Percentiles rank a stretch among this genome's conserved stretches.
phyloP scores from a whole-genome alignment of 2,329 filamentous ascomycete species.

The Laburnicola sp. region DNA sequence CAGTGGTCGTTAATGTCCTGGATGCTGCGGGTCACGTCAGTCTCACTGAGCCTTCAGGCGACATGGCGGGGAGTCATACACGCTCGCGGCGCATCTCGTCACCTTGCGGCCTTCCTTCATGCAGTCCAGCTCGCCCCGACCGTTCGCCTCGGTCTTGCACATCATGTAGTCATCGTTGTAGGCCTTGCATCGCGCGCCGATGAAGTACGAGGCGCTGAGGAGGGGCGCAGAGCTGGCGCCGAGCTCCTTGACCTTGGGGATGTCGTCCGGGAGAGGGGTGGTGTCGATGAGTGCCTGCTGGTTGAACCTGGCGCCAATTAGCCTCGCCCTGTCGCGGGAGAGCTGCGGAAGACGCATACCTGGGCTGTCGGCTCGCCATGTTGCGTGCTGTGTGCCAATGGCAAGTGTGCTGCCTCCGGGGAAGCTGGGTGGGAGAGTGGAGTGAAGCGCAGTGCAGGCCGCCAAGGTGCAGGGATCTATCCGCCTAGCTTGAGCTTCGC shows the following conservation, averaged over 20 bases:
- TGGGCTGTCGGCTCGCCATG: constrained; percentile 64
- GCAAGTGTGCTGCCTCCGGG: constrained; percentile 37
- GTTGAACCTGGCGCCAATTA: constrained; percentile 72
- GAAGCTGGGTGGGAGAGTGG: constrained; percentile 25
- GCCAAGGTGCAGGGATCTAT: constrained; percentile 14
- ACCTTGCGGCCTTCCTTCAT: constrained; percentile 96
- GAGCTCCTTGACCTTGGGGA: constrained; percentile 92
- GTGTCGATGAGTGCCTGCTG: constrained; percentile 92
- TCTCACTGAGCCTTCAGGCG: background rate
- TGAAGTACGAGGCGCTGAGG: constrained; percentile 91
- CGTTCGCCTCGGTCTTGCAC: constrained; percentile 94
- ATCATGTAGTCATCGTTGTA: constrained; percentile 99
- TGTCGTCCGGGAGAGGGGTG: constrained; percentile 87
- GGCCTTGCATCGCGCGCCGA: constrained; percentile 88
- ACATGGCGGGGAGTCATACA: constrained; percentile 59
- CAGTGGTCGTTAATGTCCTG: constrained; percentile 97
- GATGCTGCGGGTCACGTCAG: constrained; percentile 60
- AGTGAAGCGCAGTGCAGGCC: constrained; percentile 3
- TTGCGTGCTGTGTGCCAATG: constrained; percentile 48
- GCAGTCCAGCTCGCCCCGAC: constrained; percentile 89
- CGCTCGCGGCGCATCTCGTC: constrained; percentile 92
- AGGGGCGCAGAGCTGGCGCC: constrained; percentile 91
- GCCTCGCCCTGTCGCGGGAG: constrained; percentile 15
- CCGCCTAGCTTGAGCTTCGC: no score
- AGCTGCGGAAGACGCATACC: constrained; percentile 48